Base-by-base conservation (phyloP, 257 asterid species). In the Fraxinus americana region DNA sequence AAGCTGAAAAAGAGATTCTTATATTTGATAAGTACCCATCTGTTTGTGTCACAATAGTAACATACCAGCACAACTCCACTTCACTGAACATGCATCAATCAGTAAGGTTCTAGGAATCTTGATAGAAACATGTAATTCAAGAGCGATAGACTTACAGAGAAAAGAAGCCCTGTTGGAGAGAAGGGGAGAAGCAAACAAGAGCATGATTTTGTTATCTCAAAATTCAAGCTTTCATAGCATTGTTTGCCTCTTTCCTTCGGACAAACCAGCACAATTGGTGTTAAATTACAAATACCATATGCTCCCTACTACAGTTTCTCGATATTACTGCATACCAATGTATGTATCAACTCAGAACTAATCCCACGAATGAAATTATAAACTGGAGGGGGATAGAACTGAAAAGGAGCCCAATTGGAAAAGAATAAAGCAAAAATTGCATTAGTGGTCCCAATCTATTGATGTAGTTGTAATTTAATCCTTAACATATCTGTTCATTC, bases 71-170 rank as follows among this genome's bases (percentile, higher is more conserved):
- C 63, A 52, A 52, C 5, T 52, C 23, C 25, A 52, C 63, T 4
- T 52, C 23, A 17, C 5, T 19, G 10, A 52, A 19, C 23, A 52
- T 19, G 23, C 30, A 59, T 59, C 13, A 59, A 59, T 59, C 67
- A 7, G 63, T 52, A n/a, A 21, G 29, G 21, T n/a, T 9, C 11
- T 61, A 34, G 34, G 14, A 59, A 59, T 59, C 13, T 23, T 21
- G 14, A 59, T 21, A 23, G 13, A 23, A 21, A 19, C 21, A 6
- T 59, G 34, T 61, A 61, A 7, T 23, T 5, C 14, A 78, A 73
- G 78, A 78, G 52, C 79, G 70, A 77, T 65, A 87, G 85, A 77
- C 75, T 87, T 86, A 89, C 97, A 66, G 29, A 84, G 84, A 54
- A 82, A 77, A 50, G 69, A 78, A 71, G 74, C 38, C 6, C 41